phyloP scores from a whole-genome alignment of 176 grass and related monocot genomes.

The Triticum monococcum region DNA sequence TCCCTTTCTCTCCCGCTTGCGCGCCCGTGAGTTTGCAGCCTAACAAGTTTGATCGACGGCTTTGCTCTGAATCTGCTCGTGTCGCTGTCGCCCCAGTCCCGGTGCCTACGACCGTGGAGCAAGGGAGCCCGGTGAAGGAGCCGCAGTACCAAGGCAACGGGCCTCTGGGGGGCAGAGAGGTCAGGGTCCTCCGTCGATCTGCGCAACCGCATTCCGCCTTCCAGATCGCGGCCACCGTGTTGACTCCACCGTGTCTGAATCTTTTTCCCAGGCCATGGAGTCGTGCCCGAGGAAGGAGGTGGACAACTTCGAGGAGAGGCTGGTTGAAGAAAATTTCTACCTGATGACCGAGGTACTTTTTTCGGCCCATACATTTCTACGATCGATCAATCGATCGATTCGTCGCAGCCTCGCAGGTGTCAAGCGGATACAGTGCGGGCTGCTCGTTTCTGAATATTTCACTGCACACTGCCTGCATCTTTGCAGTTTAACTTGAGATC shows the following conservation, averaged over 20 bases:
- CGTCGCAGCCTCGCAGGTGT: neutral
- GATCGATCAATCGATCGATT: neutral
- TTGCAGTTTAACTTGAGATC: neutral
- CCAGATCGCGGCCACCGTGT: neutral
- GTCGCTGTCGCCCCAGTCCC: too few species aligned
- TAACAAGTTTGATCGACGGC: neutral
- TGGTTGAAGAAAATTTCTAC: slow-evolving; percentile 84
- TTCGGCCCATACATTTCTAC: neutral
- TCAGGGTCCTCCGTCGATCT: slow-evolving; percentile 17
- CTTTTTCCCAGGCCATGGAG: slow-evolving; percentile 58
- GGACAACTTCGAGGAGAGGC: slow-evolving; percentile 47
- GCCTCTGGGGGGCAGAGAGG: slow-evolving; percentile 29
- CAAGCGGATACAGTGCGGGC: neutral
- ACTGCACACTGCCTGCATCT: neutral
- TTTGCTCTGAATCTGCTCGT: slow-evolving; percentile 7
- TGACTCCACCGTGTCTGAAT: neutral
- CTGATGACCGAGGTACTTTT: slow-evolving; percentile 61
- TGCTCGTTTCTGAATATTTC: neutral
- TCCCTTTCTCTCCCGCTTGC: neutral
- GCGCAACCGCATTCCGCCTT: neutral
- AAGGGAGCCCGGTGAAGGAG: slow-evolving; percentile 45
- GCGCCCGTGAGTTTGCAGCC: neutral
- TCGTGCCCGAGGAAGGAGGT: slow-evolving; percentile 64
- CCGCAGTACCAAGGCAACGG: slow-evolving; percentile 51
- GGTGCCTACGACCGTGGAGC: slow-evolving; percentile 48